Evolutionary conservation across 192 early-diverging fungal genomes (phyloP).

Genomic region (Phycomyces blakesleeanus): DNA sequence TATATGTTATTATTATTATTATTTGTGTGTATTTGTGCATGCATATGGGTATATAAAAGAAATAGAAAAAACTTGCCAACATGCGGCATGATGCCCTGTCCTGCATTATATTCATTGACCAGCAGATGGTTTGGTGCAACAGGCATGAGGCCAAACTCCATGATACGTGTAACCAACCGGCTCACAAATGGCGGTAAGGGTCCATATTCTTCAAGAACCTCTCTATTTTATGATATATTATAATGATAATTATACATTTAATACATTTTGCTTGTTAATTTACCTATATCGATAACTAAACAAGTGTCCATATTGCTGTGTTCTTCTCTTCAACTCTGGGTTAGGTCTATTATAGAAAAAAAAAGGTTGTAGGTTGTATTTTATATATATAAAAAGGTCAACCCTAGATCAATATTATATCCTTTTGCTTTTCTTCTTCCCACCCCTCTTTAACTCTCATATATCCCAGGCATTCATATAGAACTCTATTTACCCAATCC

Average conservation of each 20-base stretch:
- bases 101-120: conserved; percentile 64
- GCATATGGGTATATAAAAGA: not conserved
- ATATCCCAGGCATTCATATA: not conserved
- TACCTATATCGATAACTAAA: conserved; percentile 63
- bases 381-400: too few relatives aligned
- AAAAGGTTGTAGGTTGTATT: not conserved
- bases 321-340: conserved; percentile 63
- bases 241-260: not conserved
- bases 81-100: conserved; percentile 67
- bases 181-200: conserved; percentile 47
- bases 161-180: conserved; percentile 43
- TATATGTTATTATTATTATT: too few relatives aligned
- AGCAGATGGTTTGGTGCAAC: conserved; percentile 49
- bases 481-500: conserved; percentile 32
- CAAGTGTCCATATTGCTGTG: conserved; percentile 65
- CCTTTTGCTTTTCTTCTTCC: too few relatives aligned
- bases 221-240: conserved; percentile 38
- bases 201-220: conserved; percentile 48
- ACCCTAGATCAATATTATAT: too few relatives aligned
- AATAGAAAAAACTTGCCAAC: conserved; percentile 27
- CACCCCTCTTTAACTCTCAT: not conserved
- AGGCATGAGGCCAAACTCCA: conserved; percentile 35
- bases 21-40: too few relatives aligned
- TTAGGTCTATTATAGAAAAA: conserved; percentile 42
- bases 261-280: too few relatives aligned